These are phyloP conservation scores for Sarocladium oryzae DNA, from an alignment of 2,329 filamentous ascomycete species.

Conservation along the genomic window DNA sequence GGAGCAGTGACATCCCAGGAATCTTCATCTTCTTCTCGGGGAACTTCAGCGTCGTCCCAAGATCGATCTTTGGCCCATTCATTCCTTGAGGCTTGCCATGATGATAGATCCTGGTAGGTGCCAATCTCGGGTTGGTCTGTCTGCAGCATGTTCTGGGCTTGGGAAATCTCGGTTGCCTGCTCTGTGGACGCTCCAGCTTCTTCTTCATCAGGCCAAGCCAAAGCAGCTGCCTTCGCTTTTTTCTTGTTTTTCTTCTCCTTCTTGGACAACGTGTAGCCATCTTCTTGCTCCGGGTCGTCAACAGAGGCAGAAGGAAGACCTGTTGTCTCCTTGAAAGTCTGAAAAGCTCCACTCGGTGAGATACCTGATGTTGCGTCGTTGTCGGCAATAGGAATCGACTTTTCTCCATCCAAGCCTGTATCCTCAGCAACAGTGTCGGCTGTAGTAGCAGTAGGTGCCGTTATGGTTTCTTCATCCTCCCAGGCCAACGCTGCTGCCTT, in stretches of 20 bases:
- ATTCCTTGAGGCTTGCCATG: not conserved
- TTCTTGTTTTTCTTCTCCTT: constrained; percentile 16
- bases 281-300: not conserved
- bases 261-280: constrained; percentile 7
- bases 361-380: no score
- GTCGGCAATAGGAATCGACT: no score
- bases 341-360: no score
- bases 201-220: constrained; percentile 10
- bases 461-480: not conserved
- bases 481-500: constrained; percentile 11
- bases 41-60: not conserved
- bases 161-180: not conserved
- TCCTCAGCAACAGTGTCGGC: not conserved
- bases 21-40: constrained; percentile 10
- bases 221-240: constrained; percentile 7
- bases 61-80: not conserved
- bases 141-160: not conserved
- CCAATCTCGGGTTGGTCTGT: not conserved
- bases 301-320: not conserved
- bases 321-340: not conserved
- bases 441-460: not conserved
- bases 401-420: no score
- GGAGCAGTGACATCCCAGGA: constrained; percentile 9
- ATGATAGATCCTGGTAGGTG: not conserved
- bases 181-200: not conserved